Conservation (phyloP, 257 asterid genomes). For the Petunia secreta region DNA sequence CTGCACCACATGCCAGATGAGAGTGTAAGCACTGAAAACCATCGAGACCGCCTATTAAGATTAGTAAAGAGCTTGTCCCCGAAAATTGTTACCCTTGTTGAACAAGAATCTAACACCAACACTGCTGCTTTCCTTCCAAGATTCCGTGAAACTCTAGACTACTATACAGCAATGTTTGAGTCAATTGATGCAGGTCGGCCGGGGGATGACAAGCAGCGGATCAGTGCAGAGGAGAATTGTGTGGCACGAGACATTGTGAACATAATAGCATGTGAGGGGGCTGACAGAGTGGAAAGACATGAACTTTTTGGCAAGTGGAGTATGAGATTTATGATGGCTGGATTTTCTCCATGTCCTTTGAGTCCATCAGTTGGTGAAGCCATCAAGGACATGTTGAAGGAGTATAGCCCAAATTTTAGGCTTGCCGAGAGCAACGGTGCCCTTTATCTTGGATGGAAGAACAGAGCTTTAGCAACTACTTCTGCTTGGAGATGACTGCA, state of each 20-base stretch:
- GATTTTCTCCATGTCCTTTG: conserved; percentile 61
- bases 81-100: conserved; percentile 76
- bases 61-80: conserved; percentile 83
- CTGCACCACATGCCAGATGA: conserved; percentile 97
- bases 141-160: conserved; percentile 73
- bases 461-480: conserved; percentile 61
- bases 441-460: conserved; percentile 85
- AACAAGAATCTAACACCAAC: conserved; percentile 90
- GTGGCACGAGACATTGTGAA: conserved; percentile 85
- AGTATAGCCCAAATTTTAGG: conserved; percentile 60
- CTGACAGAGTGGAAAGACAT: conserved; percentile 83
- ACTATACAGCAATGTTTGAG: conserved; percentile 90
- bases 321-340: conserved; percentile 71
- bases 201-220: conserved; percentile 70
- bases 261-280: conserved; percentile 85
- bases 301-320: conserved; percentile 91
- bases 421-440: conserved; percentile 63
- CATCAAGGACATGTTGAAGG: conserved; percentile 57
- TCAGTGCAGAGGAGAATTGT: conserved; percentile 81
- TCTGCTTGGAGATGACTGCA: conserved; percentile 77
- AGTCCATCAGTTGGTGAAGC: conserved; percentile 64
- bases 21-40: conserved; percentile 83
- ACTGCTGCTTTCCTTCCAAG: conserved; percentile 70
- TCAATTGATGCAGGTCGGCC: conserved; percentile 73
- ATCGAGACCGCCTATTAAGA: conserved; percentile 74